Evolutionary conservation across 129 eudicot species (phyloP).

Genomic region (Flaveria bidentis): DNA sequence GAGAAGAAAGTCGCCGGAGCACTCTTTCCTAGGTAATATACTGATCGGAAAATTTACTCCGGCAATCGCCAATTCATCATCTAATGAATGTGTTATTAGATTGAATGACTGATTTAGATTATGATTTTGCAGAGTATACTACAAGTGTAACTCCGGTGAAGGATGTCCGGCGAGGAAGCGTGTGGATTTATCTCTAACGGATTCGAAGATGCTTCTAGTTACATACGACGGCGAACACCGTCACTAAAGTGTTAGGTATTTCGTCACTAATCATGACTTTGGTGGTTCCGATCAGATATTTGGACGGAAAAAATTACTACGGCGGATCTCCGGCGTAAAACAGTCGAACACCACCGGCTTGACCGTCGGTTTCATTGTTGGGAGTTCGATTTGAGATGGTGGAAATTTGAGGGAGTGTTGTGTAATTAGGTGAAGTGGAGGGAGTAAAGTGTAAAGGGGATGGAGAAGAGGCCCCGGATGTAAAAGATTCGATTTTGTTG

Average conservation of each 20-base stretch:
- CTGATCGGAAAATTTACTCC: neutral
- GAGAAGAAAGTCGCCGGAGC: conserved; percentile 75
- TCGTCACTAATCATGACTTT: neutral
- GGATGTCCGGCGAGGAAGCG: conserved; percentile 86
- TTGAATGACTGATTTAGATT: neutral
- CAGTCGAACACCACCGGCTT: no score
- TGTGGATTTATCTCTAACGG: conserved; percentile 59
- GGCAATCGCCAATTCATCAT: neutral
- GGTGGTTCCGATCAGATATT: no score
- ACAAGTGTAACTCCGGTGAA: conserved; percentile 60
- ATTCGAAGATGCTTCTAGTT: conserved; percentile 70
- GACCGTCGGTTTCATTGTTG: no score
- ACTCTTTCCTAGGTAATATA: conserved; percentile 59
- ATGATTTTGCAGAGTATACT: conserved; percentile 59
- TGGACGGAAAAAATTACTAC: no score
- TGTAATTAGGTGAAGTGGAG: conserved; percentile 29
- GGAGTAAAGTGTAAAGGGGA: conserved; percentile 29
- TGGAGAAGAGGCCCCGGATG: conserved; percentile 7
- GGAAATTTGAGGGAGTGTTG: conserved; percentile 16
- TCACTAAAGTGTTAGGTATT: conserved; percentile 16
- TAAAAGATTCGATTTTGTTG: conserved; percentile 34
- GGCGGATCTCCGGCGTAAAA: no score
- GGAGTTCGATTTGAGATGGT: neutral
- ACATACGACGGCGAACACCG: conserved; percentile 85
- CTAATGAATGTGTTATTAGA: neutral